phyloP scores from a whole-genome alignment of 2,329 filamentous ascomycete genomes.

The Aureobasidium uvarum region DNA sequence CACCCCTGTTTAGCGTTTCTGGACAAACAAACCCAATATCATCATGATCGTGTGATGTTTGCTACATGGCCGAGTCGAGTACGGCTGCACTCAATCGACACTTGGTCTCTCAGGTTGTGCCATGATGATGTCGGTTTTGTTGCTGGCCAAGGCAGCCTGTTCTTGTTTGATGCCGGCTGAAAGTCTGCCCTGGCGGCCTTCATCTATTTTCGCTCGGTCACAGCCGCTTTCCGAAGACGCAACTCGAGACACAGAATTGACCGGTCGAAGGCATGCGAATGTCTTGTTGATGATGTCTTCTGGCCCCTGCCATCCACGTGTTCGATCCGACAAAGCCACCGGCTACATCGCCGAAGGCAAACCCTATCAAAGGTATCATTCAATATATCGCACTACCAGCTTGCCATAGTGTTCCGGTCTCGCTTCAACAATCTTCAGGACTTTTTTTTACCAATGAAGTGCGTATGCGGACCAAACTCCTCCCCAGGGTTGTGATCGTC shows the following conservation, averaged over 20 bases:
- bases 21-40: background rate
- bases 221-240: slow-evolving; percentile 13
- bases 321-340: background rate
- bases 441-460: background rate
- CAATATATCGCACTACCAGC: no score
- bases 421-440: background rate
- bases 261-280: background rate
- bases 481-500: background rate
- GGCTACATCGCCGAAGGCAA: background rate
- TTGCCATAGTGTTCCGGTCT: background rate
- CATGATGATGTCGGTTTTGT: background rate
- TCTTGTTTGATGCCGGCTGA: background rate
- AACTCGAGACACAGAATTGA: background rate
- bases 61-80: background rate
- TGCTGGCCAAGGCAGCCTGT: background rate
- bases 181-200: background rate
- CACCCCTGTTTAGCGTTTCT: background rate
- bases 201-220: slow-evolving; percentile 9
- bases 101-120: background rate
- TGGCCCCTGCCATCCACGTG: background rate
- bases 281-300: background rate
- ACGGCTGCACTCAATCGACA: background rate
- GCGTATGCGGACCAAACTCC: background rate
- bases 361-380: background rate
- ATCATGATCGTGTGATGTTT: background rate